phyloP scores from a whole-genome alignment of 1,139 yeast genomes.

The Zygosaccharomyces pseudobailii region DNA sequence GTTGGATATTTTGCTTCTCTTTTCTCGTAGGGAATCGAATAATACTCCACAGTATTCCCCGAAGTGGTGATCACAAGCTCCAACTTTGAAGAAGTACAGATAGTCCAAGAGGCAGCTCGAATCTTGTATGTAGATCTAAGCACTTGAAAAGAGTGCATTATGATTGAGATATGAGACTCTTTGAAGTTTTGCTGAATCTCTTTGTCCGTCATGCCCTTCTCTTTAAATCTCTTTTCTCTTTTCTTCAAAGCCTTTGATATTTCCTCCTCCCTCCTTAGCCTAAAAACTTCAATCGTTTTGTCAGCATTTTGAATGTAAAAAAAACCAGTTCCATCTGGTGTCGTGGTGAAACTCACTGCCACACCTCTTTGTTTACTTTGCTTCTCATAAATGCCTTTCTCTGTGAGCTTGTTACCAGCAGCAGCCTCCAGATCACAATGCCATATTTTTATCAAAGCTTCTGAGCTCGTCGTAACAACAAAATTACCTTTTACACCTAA shows the following conservation, averaged over 20 bases:
- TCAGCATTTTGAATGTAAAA: constrained; percentile 75
- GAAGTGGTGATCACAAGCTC: constrained; percentile 61
- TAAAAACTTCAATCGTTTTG: constrained; percentile 73
- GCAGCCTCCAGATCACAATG: constrained; percentile 55
- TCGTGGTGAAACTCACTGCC: constrained; percentile 49
- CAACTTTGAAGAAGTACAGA: constrained; percentile 41
- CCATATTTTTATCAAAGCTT: constrained; percentile 85
- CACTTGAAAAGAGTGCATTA: constrained; percentile 60
- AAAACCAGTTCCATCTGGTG: constrained; percentile 42
- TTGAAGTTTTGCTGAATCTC: constrained; percentile 53
- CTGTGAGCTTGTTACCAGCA: constrained; percentile 47
- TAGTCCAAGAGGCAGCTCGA: constrained; percentile 54
- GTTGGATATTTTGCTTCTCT: constrained; percentile 49
- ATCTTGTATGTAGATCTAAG: constrained; percentile 55
- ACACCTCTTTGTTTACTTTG: constrained; percentile 74
- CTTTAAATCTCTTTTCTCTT: constrained; percentile 73
- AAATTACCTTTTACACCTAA: constrained; percentile 47
- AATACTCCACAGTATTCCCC: constrained; percentile 72
- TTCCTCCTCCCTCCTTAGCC: constrained; percentile 72
- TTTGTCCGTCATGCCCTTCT: constrained; percentile 60
- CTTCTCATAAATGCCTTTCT: constrained; percentile 67
- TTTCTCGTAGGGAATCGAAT: constrained; percentile 45
- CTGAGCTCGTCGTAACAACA: constrained; percentile 69
- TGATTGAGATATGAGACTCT: constrained; percentile 53
- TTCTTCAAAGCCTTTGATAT: constrained; percentile 71